These are phyloP conservation scores for Hypoxylon perforatum DNA, from an alignment of 495 filamentous ascomycete genomes.

Conservation along the genomic window DNA sequence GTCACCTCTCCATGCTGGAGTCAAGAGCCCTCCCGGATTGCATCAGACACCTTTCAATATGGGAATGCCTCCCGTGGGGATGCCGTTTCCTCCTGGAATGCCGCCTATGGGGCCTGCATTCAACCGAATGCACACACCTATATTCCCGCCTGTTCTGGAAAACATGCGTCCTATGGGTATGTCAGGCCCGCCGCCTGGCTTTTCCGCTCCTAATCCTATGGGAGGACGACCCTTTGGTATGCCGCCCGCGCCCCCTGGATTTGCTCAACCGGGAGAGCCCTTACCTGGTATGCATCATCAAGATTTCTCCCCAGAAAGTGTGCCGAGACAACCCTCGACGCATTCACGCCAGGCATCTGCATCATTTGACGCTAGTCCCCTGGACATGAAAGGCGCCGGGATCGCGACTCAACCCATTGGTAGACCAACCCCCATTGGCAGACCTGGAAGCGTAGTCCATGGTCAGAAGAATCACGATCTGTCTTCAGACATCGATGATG, in stretches of 20 bases:
- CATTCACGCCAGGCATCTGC: slow-evolving; percentile 61
- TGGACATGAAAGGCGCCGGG: slow-evolving; percentile 28
- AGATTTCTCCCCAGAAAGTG: slow-evolving; percentile 44
- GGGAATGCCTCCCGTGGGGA: slow-evolving; percentile 49
- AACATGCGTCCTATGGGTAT: slow-evolving; percentile 70
- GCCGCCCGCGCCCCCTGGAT: slow-evolving; percentile 67
- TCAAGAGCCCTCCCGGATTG: slow-evolving; percentile 61
- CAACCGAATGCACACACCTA: slow-evolving; percentile 64
- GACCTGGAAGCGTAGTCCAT: slow-evolving; percentile 78
- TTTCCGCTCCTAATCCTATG: slow-evolving; percentile 68
- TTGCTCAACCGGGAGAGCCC: slow-evolving; percentile 61
- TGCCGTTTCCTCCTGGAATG: slow-evolving; percentile 70
- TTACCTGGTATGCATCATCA: slow-evolving; percentile 48
- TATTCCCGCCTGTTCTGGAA: slow-evolving; percentile 63
- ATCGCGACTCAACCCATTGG: slow-evolving; percentile 70
- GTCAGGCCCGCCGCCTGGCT: slow-evolving; percentile 58
- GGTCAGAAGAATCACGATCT: slow-evolving; percentile 57
- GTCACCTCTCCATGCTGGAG: slow-evolving; percentile 52
- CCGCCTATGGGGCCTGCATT: slow-evolving; percentile 55
- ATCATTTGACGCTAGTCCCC: slow-evolving; percentile 54
- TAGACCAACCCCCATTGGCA: slow-evolving; percentile 87
- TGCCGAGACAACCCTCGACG: slow-evolving; percentile 48
- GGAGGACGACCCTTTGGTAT: slow-evolving; percentile 73
- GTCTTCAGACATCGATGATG: slow-evolving; percentile 67
- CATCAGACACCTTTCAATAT: slow-evolving; percentile 49